Evolutionary conservation across 1,139 yeast genomes (phyloP).

Genomic region (Meyerozyma carpophila): DNA sequence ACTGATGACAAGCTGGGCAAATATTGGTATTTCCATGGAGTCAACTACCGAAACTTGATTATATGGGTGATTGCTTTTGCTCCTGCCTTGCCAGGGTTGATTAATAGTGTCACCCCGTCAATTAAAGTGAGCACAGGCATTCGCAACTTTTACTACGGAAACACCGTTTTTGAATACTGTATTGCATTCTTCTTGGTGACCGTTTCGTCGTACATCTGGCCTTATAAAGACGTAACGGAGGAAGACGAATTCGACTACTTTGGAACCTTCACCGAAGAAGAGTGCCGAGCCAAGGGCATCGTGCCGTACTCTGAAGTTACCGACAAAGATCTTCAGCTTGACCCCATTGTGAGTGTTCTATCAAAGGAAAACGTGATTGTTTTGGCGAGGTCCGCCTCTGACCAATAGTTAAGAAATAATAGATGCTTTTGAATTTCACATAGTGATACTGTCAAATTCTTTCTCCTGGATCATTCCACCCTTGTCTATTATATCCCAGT

Average conservation of each 20-base stretch:
- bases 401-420: background rate
- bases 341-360: conserved; percentile 2
- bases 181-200: conserved; percentile 10
- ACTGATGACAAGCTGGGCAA: conserved; percentile 3
- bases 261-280: conserved; percentile 15
- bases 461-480: conserved; percentile 5
- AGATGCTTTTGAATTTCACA: background rate
- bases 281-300: conserved; percentile 12
- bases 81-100: conserved; percentile 9
- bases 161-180: conserved; percentile 7
- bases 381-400: background rate
- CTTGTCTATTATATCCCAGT: conserved; percentile 4
- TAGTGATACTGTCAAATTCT: conserved; percentile 5
- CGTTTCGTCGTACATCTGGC: conserved; percentile 4
- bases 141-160: conserved; percentile 8
- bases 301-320: conserved; percentile 8
- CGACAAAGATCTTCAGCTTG: background rate
- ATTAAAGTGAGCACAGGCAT: conserved; percentile 5
- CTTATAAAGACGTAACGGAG: conserved; percentile 7
- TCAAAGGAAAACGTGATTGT: conserved; percentile 2
- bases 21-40: conserved; percentile 6
- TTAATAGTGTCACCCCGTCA: conserved; percentile 20
- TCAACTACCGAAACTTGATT: conserved; percentile 4
- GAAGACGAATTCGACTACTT: conserved; percentile 14
- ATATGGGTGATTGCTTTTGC: conserved; percentile 5